A percentile compares a stretch with the other conserved stretches of the same genome.
Conservation (phyloP, 257 asterid genomes). For the Solanum chmielewskii region DNA sequence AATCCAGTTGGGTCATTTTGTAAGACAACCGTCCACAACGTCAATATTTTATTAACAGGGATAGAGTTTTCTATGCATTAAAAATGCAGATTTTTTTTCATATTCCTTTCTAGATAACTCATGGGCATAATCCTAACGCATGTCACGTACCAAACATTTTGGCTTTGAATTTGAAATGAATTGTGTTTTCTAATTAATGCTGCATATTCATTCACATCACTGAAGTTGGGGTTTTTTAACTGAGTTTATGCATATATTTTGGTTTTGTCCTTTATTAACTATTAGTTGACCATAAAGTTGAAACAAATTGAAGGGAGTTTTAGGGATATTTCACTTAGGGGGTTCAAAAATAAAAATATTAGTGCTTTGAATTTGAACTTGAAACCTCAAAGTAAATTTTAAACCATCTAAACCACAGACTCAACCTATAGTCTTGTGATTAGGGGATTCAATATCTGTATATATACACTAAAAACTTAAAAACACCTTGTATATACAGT, state of each 20-base stretch:
- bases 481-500: neutral
- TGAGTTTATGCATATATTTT: neutral
- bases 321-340: neutral
- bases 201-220: neutral
- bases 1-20: neutral
- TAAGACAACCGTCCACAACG: neutral
- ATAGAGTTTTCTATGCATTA: neutral
- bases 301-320: neutral
- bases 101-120: neutral
- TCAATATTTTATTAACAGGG: neutral
- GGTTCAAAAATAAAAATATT: neutral
- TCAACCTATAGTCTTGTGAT: neutral
- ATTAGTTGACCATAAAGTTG: neutral
- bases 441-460: neutral
- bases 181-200: neutral
- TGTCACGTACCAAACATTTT: neutral
- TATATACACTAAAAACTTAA: neutral
- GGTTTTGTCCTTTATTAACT: neutral
- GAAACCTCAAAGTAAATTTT: neutral
- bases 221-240: neutral
- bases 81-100: neutral
- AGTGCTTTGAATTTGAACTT: neutral
- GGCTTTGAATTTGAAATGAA: neutral
- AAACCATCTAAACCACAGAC: neutral
- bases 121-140: neutral